Percentiles rank a stretch among this genome's conserved stretches.
These are phyloP conservation scores for Protostelium mycophagum DNA, from an alignment of 78 protist genomes.

Conservation along the genomic window DNA sequence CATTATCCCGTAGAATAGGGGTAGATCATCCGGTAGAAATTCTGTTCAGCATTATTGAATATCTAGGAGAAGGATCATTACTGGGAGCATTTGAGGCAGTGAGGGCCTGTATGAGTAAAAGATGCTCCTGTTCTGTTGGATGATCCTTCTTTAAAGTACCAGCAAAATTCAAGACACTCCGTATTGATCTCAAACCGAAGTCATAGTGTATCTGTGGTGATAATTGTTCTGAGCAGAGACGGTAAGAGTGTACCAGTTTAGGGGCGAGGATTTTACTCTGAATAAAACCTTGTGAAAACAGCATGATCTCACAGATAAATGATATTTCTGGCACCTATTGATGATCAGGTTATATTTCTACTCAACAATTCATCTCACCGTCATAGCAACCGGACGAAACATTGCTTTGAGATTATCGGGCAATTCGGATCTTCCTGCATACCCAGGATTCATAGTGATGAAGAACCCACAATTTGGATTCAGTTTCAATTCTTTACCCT, in stretches of 20 bases:
- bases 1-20: slow-evolving; percentile 67
- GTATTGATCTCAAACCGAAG: slow-evolving; percentile 89
- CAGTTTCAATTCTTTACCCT: slow-evolving; percentile 44
- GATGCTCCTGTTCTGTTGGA: slow-evolving; percentile 6
- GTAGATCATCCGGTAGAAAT: slow-evolving; percentile 17
- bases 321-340: slow-evolving; percentile 82
- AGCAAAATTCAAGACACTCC: slow-evolving; percentile 89
- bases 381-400: slow-evolving; percentile 73
- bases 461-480: slow-evolving; percentile 44
- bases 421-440: slow-evolving; percentile 78
- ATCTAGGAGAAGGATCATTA: slow-evolving; percentile 2
- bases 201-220: slow-evolving; percentile 89
- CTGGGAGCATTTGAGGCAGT: neutral
- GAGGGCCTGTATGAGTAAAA: neutral
- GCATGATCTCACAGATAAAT: slow-evolving; percentile 86
- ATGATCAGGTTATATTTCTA: no score
- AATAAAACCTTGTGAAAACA: slow-evolving; percentile 79
- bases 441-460: slow-evolving; percentile 93
- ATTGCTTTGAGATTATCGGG: slow-evolving; percentile 77
- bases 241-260: slow-evolving; percentile 87
- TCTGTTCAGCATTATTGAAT: slow-evolving; percentile 19
- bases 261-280: slow-evolving; percentile 71
- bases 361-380: no score
- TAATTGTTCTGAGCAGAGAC: slow-evolving; percentile 83
- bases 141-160: slow-evolving; percentile 84